phyloP scores from a whole-genome alignment of 2,329 filamentous ascomycete genomes.

The Talaromyces albobiverticillius region DNA sequence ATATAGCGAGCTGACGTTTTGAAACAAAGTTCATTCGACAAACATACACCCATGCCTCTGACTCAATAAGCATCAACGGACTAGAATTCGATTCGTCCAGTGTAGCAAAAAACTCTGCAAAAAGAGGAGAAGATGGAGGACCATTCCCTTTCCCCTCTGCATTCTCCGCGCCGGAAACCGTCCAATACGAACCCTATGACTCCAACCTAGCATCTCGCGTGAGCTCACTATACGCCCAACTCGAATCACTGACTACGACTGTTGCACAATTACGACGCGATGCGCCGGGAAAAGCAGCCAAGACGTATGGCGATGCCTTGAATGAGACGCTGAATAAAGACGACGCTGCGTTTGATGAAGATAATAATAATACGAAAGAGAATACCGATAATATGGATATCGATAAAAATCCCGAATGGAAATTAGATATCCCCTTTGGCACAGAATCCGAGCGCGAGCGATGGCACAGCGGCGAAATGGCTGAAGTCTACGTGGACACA shows the following conservation, averaged over 20 bases:
- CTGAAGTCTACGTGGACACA: constrained; percentile 40
- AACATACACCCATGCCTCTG: constrained; percentile 43
- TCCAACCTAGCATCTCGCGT: constrained; percentile 41
- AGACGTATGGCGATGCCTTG: constrained; percentile 35
- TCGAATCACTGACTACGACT: constrained; percentile 46
- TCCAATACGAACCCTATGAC: constrained; percentile 49
- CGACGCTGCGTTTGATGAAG: constrained; percentile 53
- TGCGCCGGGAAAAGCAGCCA: constrained; percentile 42
- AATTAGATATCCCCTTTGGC: constrained; percentile 31
- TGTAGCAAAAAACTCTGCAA: neutral
- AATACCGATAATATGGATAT: constrained; percentile 3
- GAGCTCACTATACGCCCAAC: constrained; percentile 44
- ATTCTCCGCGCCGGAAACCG: constrained; percentile 39
- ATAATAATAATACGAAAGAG: constrained; percentile 12
- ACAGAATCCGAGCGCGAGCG: constrained; percentile 33
- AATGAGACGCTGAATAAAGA: constrained; percentile 34
- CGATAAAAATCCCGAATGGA: constrained; percentile 23
- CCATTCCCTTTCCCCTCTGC: constrained; percentile 29
- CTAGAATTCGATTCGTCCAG: constrained; percentile 35
- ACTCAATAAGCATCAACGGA: constrained; percentile 49
- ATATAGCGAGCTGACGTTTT: neutral
- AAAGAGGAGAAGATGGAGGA: neutral
- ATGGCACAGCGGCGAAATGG: constrained; percentile 42
- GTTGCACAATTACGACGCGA: constrained; percentile 46
- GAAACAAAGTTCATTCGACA: constrained; percentile 39